Evolutionary conservation across 2,329 filamentous ascomycete species (phyloP).

Genomic region (Cadophora sp.): DNA sequence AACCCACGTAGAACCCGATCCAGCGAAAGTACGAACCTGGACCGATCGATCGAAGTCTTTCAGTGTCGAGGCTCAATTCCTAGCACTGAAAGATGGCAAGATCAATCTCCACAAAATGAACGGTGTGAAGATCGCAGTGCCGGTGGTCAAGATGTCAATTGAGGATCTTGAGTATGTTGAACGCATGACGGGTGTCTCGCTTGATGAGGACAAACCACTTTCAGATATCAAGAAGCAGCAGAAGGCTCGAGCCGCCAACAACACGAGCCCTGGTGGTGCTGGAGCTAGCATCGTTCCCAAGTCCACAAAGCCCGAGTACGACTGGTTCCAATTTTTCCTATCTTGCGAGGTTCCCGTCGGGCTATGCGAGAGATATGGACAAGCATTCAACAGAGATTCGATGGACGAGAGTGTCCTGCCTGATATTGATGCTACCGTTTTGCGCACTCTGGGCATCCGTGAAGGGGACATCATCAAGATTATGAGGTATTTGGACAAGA

Average conservation of each 20-base stretch:
- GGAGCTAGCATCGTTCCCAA: conserved; percentile 68
- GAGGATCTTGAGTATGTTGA: conserved; percentile 97
- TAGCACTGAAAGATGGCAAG: conserved; percentile 93
- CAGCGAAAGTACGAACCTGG: conserved; percentile 86
- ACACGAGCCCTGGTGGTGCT: conserved; percentile 45
- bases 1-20: conserved; percentile 73
- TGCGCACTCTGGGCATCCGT: conserved; percentile 89
- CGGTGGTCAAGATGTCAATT: conserved; percentile 92
- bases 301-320: conserved; percentile 75
- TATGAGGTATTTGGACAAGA: conserved; percentile 85
- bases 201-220: conserved; percentile 91
- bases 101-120: conserved; percentile 98
- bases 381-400: conserved; percentile 86
- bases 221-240: conserved; percentile 72
- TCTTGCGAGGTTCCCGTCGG: conserved; percentile 90
- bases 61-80: conserved; percentile 95
- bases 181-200: conserved; percentile 80
- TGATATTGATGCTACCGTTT: conserved; percentile 82
- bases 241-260: conserved; percentile 39
- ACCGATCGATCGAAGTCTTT: conserved; percentile 95
- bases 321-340: conserved; percentile 99
- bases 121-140: conserved; percentile 97
- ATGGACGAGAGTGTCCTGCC: conserved; percentile 95
- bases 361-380: conserved; percentile 91
- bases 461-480: conserved; percentile 97